phyloP scores from a whole-genome alignment of 1,284 basidiomycete species.

The Trichosporon coremiiforme region DNA sequence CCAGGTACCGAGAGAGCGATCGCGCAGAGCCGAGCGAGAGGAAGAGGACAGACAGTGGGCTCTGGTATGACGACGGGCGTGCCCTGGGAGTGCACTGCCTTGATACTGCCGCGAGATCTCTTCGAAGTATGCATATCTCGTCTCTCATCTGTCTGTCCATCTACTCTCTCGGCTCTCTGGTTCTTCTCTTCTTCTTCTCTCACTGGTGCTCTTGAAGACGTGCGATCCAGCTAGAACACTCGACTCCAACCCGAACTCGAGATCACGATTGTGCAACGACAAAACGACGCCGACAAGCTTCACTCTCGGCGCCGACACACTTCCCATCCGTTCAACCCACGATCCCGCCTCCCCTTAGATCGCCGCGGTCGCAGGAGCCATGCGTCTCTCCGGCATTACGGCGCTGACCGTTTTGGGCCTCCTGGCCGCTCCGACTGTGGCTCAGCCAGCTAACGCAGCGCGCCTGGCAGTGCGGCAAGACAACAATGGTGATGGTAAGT shows the following conservation, averaged over 20 bases:
- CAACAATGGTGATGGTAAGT: neutral
- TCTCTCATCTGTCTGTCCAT: neutral
- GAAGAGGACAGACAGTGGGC: constrained; percentile 6
- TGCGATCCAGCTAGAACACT: too few relatives aligned
- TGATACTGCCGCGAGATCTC: neutral
- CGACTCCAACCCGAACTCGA: neutral
- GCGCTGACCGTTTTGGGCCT: neutral
- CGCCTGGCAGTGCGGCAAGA: neutral
- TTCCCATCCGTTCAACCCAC: neutral
- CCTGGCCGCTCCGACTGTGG: neutral
- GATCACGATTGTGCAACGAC: neutral
- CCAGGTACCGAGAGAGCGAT: neutral
- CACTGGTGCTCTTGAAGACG: neutral
- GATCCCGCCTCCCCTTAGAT: too few relatives aligned
- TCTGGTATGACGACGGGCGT: neutral
- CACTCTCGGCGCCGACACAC: neutral
- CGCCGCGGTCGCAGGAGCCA: neutral
- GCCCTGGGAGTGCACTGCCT: neutral
- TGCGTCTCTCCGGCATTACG: constrained; percentile 9
- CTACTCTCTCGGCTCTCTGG: neutral
- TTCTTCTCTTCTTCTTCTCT: neutral
- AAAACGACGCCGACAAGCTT: neutral
- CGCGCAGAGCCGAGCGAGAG: constrained; percentile 3
- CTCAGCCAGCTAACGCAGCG: neutral
- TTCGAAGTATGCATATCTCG: neutral